A percentile compares a stretch with the other conserved stretches of the same genome.
Evolutionary conservation across 2,329 filamentous ascomycete species (phyloP).

Genomic region (Diaporthe humulicola): DNA sequence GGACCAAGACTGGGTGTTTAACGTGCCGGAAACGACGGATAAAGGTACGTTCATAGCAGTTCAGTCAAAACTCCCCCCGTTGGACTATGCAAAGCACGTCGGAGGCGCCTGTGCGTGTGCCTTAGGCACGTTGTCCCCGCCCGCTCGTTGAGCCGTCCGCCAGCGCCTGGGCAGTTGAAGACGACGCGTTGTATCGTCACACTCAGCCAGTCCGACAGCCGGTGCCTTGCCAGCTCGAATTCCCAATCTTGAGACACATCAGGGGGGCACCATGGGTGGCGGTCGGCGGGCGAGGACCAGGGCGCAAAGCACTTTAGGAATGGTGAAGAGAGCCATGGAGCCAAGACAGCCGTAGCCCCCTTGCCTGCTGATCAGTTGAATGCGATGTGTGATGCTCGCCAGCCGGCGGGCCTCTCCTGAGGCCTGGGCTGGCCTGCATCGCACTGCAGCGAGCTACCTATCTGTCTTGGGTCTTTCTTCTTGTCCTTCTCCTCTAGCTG

Average conservation of each 20-base stretch:
- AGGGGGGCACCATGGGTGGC: neutral
- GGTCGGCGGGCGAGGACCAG: neutral
- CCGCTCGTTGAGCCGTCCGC: neutral
- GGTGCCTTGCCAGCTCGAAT: neutral
- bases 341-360: constrained; percentile 13
- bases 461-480: neutral
- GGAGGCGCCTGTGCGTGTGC: neutral
- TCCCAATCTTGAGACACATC: neutral
- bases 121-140: neutral
- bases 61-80: neutral
- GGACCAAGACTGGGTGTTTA: constrained; percentile 74
- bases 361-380: constrained; percentile 22
- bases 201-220: neutral
- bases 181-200: neutral
- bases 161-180: neutral
- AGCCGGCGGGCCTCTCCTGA: neutral
- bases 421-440: neutral
- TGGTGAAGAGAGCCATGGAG: neutral
- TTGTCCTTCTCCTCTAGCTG: neutral
- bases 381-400: constrained; percentile 8
- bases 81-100: neutral
- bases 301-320: neutral
- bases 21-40: constrained; percentile 73
- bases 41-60: constrained; percentile 63
- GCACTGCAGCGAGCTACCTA: neutral